A percentile compares a stretch with the other conserved stretches of the same genome.
phyloP scores from a whole-genome alignment of 257 asterid genomes.

The Linderniella brevidens region DNA sequence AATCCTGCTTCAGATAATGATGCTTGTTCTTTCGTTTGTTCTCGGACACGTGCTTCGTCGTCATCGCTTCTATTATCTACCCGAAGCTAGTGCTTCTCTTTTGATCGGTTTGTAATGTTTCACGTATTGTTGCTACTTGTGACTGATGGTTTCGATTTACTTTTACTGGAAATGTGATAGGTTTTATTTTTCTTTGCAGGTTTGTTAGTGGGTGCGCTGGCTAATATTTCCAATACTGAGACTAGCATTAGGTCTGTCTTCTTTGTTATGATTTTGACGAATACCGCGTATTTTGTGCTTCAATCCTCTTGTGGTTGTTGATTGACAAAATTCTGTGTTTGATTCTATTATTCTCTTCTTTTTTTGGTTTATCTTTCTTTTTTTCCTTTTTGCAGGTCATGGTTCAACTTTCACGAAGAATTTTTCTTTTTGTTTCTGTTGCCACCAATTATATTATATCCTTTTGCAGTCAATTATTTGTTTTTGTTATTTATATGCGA shows the following conservation, averaged over 20 bases:
- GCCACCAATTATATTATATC: constrained; percentile 99
- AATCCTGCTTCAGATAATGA: constrained; percentile 97
- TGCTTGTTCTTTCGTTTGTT: constrained; percentile 92
- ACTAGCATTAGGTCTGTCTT: constrained; percentile 54
- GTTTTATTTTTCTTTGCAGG: constrained; percentile 34
- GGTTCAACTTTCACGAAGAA: constrained; percentile 99
- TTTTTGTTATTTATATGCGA: no score
- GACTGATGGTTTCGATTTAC: no score
- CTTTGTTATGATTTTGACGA: not conserved
- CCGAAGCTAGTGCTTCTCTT: constrained; percentile 99
- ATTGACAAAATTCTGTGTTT: no score
- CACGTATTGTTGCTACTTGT: no score
- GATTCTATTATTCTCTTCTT: not conserved
- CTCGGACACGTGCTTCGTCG: constrained; percentile 98
- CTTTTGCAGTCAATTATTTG: constrained; percentile 13
- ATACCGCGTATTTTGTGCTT: no score
- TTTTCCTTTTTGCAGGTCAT: constrained; percentile 48
- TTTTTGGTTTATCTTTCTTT: constrained; percentile 3
- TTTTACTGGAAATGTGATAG: constrained; percentile 3
- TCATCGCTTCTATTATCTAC: constrained; percentile 82
- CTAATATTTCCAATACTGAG: constrained; percentile 79
- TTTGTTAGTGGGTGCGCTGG: constrained; percentile 80
- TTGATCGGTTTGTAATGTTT: constrained; percentile 46
- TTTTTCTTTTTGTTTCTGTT: constrained; percentile 88
- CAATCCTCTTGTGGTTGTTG: no score